Percentiles rank a stretch among this genome's conserved stretches.
phyloP scores from a whole-genome alignment of 495 filamentous ascomycete genomes.

The Neurospora sp. region DNA sequence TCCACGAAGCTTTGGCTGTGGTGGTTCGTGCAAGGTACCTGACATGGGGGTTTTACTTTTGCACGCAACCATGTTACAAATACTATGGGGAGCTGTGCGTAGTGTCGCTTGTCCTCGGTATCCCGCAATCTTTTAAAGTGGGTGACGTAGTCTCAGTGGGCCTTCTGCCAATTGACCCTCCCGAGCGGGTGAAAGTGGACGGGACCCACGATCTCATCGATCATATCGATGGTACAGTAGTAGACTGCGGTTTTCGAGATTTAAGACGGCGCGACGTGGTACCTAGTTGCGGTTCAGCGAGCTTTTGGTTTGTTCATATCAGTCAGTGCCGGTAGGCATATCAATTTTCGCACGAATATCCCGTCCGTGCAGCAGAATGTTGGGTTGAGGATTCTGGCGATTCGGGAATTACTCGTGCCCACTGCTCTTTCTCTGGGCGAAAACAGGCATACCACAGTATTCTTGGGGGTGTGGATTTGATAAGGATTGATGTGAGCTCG shows the following conservation, averaged over 20 bases:
- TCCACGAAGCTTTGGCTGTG: too few species aligned
- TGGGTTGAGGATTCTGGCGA: neutral
- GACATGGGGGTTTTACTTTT: too few species aligned
- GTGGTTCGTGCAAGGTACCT: too few species aligned
- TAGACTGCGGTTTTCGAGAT: neutral
- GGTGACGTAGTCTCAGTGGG: neutral
- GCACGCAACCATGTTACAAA: too few species aligned
- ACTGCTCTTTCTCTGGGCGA: neutral
- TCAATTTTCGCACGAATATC: neutral
- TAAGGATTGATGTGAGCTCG: constrained; percentile 25
- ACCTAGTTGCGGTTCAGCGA: neutral
- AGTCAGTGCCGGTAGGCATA: neutral
- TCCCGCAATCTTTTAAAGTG: neutral
- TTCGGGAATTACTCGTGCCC: neutral
- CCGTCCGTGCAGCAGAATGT: neutral
- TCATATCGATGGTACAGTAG: neutral
- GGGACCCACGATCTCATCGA: neutral
- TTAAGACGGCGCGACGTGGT: neutral
- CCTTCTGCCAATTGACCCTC: neutral
- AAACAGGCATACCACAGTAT: neutral
- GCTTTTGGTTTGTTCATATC: neutral
- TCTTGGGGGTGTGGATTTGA: neutral
- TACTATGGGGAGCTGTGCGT: neutral
- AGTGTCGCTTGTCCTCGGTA: neutral
- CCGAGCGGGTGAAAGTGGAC: neutral